A percentile compares a stretch with the other conserved stretches of the same genome.
Conservation (phyloP, 495 filamentous ascomycete species). For the Copromyces sp. region DNA sequence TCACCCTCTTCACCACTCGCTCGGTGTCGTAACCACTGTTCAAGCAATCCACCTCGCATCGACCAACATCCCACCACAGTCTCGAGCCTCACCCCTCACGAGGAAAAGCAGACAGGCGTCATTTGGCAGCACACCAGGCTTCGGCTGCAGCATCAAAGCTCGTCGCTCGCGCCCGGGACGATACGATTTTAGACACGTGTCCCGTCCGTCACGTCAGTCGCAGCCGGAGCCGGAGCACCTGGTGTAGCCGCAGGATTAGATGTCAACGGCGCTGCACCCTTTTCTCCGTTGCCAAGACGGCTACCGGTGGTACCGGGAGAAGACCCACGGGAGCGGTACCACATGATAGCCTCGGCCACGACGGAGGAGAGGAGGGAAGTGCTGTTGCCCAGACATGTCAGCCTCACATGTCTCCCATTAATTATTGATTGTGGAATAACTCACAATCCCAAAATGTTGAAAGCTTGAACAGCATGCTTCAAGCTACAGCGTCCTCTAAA, state of each 20-base stretch:
- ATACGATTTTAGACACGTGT: background rate
- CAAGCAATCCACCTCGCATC: background rate
- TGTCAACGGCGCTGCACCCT: background rate
- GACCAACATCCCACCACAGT: background rate
- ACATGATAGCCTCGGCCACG: slow-evolving; percentile 19
- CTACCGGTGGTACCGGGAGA: background rate
- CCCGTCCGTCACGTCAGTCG: background rate
- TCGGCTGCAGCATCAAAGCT: background rate
- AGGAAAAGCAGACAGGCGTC: background rate
- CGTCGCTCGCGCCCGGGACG: background rate
- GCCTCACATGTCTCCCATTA: background rate
- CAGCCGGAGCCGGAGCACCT: background rate
- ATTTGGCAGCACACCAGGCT: background rate
- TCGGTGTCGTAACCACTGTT: background rate
- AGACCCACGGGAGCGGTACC: background rate
- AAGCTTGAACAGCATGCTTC: slow-evolving; percentile 20
- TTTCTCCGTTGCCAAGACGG: background rate
- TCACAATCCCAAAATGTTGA: slow-evolving; percentile 21
- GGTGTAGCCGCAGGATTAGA: background rate
- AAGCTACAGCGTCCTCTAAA: slow-evolving; percentile 6
- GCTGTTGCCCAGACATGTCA: background rate
- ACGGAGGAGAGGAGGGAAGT: slow-evolving; percentile 13
- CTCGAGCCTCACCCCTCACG: background rate
- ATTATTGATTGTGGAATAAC: background rate
- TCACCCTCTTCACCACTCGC: background rate